A percentile compares a stretch with the other conserved stretches of the same genome.
Conservation (phyloP, 176 grass and related monocot genomes). For the Eragrostis curvula region DNA sequence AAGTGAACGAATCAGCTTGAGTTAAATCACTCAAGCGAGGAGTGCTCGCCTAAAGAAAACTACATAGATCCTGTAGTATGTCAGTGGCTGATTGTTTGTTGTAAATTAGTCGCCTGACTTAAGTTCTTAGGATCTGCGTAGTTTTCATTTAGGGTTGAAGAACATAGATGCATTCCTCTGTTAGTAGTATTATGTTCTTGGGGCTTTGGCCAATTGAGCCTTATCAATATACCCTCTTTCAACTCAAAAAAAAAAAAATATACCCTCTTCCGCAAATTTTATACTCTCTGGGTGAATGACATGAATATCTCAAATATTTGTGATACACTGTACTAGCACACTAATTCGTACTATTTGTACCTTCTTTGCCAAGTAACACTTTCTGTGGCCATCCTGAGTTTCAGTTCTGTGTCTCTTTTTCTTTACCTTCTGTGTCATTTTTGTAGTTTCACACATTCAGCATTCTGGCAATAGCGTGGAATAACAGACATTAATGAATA, state of each 20-base stretch:
- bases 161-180: not conserved
- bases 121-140: conserved; percentile 51
- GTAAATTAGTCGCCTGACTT: not conserved
- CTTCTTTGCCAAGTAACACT: too few relatives aligned
- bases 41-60: conserved; percentile 48
- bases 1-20: not conserved
- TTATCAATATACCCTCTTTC: conserved; percentile 24
- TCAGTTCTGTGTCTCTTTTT: not conserved
- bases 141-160: conserved; percentile 47
- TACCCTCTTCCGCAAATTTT: conserved; percentile 36
- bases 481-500: not conserved
- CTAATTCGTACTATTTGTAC: too few relatives aligned
- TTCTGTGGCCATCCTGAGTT: not conserved
- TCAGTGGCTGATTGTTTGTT: not conserved
- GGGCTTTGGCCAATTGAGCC: not conserved
- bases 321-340: conserved; percentile 21
- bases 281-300: conserved; percentile 23
- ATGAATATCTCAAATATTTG: conserved; percentile 16
- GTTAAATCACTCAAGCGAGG: conserved; percentile 11
- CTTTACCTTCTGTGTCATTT: not conserved
- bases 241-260: too few relatives aligned
- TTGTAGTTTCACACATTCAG: not conserved
- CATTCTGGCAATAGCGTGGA: not conserved
- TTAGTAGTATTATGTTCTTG: conserved; percentile 29
- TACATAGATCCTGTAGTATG: conserved; percentile 45